Percentiles rank a stretch among this genome's conserved stretches.
Conservation (phyloP, 768 basidiomycete species). For the Amylocystis lapponica region DNA sequence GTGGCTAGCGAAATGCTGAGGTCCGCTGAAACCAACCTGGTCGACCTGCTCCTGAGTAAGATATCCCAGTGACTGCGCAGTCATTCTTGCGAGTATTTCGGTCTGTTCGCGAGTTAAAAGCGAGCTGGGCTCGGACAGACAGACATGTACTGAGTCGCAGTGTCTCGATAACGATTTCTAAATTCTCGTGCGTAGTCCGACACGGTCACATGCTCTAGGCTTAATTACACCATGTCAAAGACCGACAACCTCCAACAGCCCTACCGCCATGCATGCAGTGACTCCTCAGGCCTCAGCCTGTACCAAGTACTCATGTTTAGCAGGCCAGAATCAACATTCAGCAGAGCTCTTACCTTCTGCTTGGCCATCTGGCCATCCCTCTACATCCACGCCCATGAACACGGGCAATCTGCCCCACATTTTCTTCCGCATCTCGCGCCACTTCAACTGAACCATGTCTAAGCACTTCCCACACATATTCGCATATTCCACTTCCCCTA, state of each 20-base stretch:
- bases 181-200: too few relatives aligned
- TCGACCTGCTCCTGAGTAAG: conserved; percentile 53
- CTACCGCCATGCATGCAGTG: too few relatives aligned
- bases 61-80: too few relatives aligned
- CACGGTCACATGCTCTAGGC: too few relatives aligned
- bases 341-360: too few relatives aligned
- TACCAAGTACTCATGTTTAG: too few relatives aligned
- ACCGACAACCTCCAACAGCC: too few relatives aligned
- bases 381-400: conserved; percentile 9
- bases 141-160: too few relatives aligned
- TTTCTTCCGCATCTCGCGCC: conserved; percentile 5
- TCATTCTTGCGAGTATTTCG: conserved; percentile 3
- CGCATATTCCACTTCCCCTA: neutral
- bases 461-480: neutral
- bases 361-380: conserved; percentile 8
- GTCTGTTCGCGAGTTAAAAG: neutral
- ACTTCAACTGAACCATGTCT: neutral
- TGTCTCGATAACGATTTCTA: too few relatives aligned
- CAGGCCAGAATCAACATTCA: neutral
- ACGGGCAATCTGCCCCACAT: conserved; percentile 11
- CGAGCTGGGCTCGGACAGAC: too few relatives aligned
- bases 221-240: too few relatives aligned
- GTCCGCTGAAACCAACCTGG: conserved; percentile 37
- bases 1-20: neutral
- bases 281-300: too few relatives aligned